These are phyloP conservation scores for Grosmannia serpens DNA, from an alignment of 2,329 filamentous ascomycete species.

Conservation along the genomic window DNA sequence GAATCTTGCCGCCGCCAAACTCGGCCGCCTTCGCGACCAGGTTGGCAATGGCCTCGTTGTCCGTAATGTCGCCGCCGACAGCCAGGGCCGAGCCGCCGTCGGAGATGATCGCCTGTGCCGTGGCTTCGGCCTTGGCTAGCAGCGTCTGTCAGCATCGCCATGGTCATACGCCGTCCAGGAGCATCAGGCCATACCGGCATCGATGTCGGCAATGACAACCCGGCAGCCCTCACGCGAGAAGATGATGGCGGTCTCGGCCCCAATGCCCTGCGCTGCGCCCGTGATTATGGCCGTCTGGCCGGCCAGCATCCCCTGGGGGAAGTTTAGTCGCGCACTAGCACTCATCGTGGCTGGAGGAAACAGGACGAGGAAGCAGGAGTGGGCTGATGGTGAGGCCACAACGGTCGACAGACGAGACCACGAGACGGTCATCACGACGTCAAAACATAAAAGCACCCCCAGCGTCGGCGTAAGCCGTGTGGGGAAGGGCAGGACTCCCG, in stretches of 20 bases:
- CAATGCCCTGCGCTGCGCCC: conserved; percentile 77
- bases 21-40: conserved; percentile 66
- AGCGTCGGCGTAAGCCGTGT: background rate
- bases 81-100: conserved; percentile 57
- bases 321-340: background rate
- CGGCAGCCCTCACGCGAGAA: conserved; percentile 84
- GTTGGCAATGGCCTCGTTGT: conserved; percentile 55
- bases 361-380: background rate
- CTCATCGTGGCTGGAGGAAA: background rate
- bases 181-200: conserved; percentile 28
- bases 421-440: background rate
- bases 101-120: conserved; percentile 59
- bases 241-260: conserved; percentile 67
- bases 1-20: conserved; percentile 78
- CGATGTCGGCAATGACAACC: conserved; percentile 75
- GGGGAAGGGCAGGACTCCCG: too few species aligned
- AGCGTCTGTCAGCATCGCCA: background rate
- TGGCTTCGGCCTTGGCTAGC: conserved; percentile 51
- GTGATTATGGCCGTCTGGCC: conserved; percentile 83
- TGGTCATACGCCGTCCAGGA: background rate
- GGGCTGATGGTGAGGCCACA: background rate
- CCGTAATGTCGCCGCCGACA: conserved; percentile 65
- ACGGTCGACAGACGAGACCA: background rate
- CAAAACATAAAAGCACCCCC: background rate
- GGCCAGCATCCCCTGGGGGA: conserved; percentile 61